These are phyloP conservation scores for Leucoagaricus sp. DNA, from an alignment of 1,284 basidiomycete genomes.

Conservation along the genomic window DNA sequence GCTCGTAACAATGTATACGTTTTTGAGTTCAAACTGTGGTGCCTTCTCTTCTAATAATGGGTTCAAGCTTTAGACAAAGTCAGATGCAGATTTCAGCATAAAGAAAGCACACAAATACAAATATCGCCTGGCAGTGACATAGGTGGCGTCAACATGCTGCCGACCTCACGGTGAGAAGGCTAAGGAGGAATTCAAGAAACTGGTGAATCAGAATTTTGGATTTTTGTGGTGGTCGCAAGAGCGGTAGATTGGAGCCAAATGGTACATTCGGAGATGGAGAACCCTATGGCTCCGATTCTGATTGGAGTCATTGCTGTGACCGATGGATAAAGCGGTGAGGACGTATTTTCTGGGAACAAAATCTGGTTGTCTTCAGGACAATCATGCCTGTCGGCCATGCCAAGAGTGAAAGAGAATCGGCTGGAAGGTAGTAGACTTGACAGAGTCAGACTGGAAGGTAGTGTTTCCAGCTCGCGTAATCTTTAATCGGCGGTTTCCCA, in stretches of 20 bases:
- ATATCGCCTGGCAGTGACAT: too few relatives aligned
- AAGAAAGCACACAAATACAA: neutral
- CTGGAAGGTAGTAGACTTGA: neutral
- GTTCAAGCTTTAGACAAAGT: too few relatives aligned
- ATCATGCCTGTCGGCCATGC: neutral
- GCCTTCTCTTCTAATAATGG: neutral
- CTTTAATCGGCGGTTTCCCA: neutral
- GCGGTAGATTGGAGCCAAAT: neutral
- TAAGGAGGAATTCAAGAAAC: neutral
- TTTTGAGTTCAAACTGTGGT: too few relatives aligned
- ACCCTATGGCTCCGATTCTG: neutral
- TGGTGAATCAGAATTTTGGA: neutral
- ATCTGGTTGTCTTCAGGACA: too few relatives aligned
- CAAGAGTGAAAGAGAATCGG: neutral
- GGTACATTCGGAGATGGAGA: constrained; percentile 1
- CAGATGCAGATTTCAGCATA: too few relatives aligned
- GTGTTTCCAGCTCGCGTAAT: neutral
- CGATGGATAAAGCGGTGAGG: neutral
- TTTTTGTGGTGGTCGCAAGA: neutral
- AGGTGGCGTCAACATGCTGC: neutral
- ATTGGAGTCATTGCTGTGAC: neutral
- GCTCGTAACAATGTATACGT: neutral
- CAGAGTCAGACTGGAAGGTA: neutral
- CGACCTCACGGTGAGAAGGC: neutral
- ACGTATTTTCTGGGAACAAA: neutral